Evolutionary conservation across 108 stramenopile species (phyloP).

Genomic region (Fragilaria crotonensis): DNA sequence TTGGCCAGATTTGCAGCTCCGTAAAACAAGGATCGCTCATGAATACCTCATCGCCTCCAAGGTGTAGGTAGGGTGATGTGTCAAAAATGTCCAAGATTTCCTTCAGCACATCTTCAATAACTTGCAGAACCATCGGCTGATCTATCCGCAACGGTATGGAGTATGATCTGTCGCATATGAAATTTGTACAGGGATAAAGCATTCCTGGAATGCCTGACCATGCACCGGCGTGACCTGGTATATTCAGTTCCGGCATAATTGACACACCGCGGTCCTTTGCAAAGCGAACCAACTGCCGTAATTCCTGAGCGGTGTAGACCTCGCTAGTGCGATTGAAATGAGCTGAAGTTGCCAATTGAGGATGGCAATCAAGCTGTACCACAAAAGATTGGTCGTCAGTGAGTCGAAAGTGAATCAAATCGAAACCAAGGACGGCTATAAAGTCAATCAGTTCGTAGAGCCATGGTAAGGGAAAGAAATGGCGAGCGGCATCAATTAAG

Average conservation of each 20-base stretch:
- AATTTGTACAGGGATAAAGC: constrained; percentile 28
- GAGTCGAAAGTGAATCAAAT: constrained; percentile 39
- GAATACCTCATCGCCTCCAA: constrained; percentile 30
- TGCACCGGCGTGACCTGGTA: constrained; percentile 41
- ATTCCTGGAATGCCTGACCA: constrained; percentile 34
- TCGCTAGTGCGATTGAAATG: neutral
- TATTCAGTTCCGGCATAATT: constrained; percentile 35
- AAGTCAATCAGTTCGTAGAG: constrained; percentile 18
- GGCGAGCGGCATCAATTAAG: constrained; percentile 39
- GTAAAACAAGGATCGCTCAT: constrained; percentile 31
- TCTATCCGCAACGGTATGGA: constrained; percentile 30
- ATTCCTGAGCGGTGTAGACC: constrained; percentile 18
- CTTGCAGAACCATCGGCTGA: constrained; percentile 10
- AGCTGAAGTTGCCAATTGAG: constrained; percentile 1
- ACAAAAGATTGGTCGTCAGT: constrained; percentile 42
- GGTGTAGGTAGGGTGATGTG: constrained; percentile 33
- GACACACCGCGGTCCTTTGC: constrained; percentile 18
- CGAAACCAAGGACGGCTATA: constrained; percentile 23
- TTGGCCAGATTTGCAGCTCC: constrained; percentile 12
- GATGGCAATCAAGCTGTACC: constrained; percentile 7
- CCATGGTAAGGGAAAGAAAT: constrained; percentile 36
- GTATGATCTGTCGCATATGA: constrained; percentile 30
- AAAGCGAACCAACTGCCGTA: constrained; percentile 22
- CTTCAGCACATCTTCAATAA: constrained; percentile 25
- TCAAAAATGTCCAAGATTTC: constrained; percentile 43